Evolutionary conservation across 345 rosid genomes (phyloP).

Genomic region (Erodium maritimum): DNA sequence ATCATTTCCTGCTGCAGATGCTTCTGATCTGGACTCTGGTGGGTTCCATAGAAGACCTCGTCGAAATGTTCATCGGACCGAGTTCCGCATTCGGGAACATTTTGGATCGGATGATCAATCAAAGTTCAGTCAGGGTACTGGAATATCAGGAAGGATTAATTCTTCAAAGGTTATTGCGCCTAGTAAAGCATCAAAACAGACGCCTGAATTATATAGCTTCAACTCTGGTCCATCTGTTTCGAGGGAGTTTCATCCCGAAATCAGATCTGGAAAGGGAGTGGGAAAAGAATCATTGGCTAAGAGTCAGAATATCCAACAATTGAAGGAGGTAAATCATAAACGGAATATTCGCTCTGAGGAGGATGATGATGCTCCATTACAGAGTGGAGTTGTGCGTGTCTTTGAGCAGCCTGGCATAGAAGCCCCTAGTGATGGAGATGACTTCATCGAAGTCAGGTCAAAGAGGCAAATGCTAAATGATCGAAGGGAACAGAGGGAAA

Average conservation of each 20-base stretch:
- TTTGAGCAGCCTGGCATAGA: conserved; percentile 89
- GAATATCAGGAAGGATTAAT: conserved; percentile 27
- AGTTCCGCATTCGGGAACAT: conserved; percentile 66
- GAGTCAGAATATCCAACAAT: conserved; percentile 26
- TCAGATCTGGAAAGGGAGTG: conserved; percentile 33
- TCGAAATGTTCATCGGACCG: conserved; percentile 36
- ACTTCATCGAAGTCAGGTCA: conserved; percentile 95
- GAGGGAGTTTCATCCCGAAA: conserved; percentile 31
- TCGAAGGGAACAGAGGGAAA: conserved; percentile 92
- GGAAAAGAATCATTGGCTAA: conserved; percentile 37
- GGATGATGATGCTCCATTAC: conserved; percentile 61
- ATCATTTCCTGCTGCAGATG: conserved; percentile 35
- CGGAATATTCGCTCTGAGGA: conserved; percentile 31
- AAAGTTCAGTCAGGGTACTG: conserved; percentile 27
- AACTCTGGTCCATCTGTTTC: conserved; percentile 21
- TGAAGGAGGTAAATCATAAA: conserved; percentile 37
- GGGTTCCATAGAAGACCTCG: conserved; percentile 54
- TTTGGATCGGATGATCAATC: conserved; percentile 36
- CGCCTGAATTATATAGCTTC: conserved; percentile 31
- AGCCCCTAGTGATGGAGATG: conserved; percentile 85
- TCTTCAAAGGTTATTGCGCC: conserved; percentile 38
- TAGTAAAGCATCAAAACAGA: conserved; percentile 46
- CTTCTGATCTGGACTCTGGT: conserved; percentile 39
- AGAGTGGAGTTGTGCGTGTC: conserved; percentile 65
- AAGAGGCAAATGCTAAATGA: conserved; percentile 97